Base-by-base conservation (phyloP, 2,329 filamentous ascomycete species). In the Fusarium lateritium region DNA sequence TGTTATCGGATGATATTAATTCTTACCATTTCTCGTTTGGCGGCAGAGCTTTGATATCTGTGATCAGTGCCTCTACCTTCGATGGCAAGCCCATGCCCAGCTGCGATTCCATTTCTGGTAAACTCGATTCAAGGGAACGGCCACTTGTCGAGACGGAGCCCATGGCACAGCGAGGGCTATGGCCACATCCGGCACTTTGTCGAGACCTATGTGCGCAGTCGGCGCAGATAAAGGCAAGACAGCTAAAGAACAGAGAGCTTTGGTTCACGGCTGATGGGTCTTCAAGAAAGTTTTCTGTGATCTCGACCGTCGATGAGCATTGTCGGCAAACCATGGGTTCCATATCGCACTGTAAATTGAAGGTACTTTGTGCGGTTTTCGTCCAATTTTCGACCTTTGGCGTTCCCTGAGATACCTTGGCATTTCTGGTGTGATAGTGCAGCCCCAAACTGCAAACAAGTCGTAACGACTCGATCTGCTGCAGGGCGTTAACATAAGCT, bases 401-500 rank as follows among this genome's bases (percentile, higher is more conserved):
- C 11, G 62, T 15, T 1, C 5, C 31, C 6, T 53, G 45, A 1
- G 52, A n/a, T 4, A 24, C 10, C 3, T 65, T 62, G 13, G 72
- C 69, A 11, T 80, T 75, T n/a, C 79, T 71, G 6, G 56, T 54
- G 5, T 74, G 70, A 28, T 83, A 84, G n/a, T 77, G 69, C 0
- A 82, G 51, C 0, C 85, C 84, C 1, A 85, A 70, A 44, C 85
- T 81, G 36, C 84, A 86, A 5, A 85, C 73, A 17, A 84, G 72
- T 2, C 84, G 75, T 56, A 86, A 69, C 0, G 76, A 73, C 28
- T 86, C 81, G 31, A 86, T 83, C 42, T 79, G 76, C 58, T 83
- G 80, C 2, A 86, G 63, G 2, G 81, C 79, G 43, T 83, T 85
- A 11, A 80, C 73, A 45, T 79, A 84, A 0, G 74, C 62, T 0